These are phyloP conservation scores for Amanita muscaria DNA, from an alignment of 768 basidiomycete species.

Conservation along the genomic window DNA sequence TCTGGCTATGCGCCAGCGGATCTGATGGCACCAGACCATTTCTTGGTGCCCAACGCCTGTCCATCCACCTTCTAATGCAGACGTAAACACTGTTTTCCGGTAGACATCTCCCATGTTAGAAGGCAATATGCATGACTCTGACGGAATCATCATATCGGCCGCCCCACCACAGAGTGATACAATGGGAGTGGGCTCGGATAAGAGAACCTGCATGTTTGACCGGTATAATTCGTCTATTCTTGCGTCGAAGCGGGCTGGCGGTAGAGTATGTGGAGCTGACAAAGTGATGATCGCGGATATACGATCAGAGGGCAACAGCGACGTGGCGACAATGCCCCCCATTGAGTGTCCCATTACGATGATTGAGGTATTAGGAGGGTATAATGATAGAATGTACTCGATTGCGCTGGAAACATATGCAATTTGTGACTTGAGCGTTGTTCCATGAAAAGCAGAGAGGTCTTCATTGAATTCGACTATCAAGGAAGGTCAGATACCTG, in stretches of 20 bases:
- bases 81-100: slow-evolving; percentile 70
- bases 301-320: slow-evolving; percentile 57
- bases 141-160: slow-evolving; percentile 85
- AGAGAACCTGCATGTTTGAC: slow-evolving; percentile 31
- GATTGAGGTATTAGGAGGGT: slow-evolving; percentile 54
- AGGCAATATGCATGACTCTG: slow-evolving; percentile 75
- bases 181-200: slow-evolving; percentile 49
- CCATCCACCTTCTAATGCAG: slow-evolving; percentile 85
- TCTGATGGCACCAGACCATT: slow-evolving; percentile 99
- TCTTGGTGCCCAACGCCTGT: slow-evolving; percentile 92
- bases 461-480: slow-evolving; percentile 96
- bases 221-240: slow-evolving; percentile 71
- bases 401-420: slow-evolving; percentile 65
- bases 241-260: slow-evolving; percentile 82
- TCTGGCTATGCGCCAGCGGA: slow-evolving; percentile 82
- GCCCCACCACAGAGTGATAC: slow-evolving; percentile 88
- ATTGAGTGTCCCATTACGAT: slow-evolving; percentile 91
- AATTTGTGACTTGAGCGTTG: slow-evolving; percentile 78
- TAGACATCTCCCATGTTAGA: slow-evolving; percentile 22
- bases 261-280: slow-evolving; percentile 85
- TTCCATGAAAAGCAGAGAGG: slow-evolving; percentile 88
- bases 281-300: slow-evolving; percentile 87
- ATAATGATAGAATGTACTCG: slow-evolving; percentile 69
- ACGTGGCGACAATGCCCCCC: slow-evolving; percentile 88
- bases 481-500: slow-evolving; percentile 1